phyloP scores from a whole-genome alignment of 2,329 filamentous ascomycete species.

The Fusarium goolgardi region DNA sequence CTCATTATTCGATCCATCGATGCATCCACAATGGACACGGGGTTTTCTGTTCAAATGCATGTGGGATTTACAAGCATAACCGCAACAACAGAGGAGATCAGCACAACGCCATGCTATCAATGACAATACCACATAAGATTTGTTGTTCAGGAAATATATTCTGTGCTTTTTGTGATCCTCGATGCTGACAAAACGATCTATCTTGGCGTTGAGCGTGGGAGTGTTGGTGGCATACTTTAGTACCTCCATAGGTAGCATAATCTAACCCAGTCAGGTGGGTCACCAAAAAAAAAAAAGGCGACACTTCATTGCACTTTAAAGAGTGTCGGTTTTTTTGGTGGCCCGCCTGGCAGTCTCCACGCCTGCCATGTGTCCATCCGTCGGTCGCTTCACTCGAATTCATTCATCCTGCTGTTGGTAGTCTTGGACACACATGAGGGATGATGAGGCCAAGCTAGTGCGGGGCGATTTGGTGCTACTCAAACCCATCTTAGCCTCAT shows the following conservation, averaged over 20 bases:
- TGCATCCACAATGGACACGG: background rate
- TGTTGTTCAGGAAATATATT: background rate
- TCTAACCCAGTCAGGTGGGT: background rate
- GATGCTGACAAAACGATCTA: background rate
- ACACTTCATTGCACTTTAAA: too few relatives aligned
- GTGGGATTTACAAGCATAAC: background rate
- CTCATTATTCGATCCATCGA: constrained; percentile 7
- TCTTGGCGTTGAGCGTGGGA: constrained; percentile 4
- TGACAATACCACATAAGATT: background rate
- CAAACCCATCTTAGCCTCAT: constrained; percentile 26
- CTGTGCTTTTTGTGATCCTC: background rate
- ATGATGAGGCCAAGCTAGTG: constrained; percentile 21
- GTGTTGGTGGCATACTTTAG: constrained; percentile 2
- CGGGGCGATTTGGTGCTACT: constrained; percentile 28
- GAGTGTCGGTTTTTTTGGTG: background rate
- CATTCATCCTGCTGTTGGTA: background rate
- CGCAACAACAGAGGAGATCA: background rate
- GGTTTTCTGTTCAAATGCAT: constrained; percentile 1
- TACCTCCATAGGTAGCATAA: background rate
- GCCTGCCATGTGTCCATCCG: constrained; percentile 12
- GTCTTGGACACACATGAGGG: constrained; percentile 14
- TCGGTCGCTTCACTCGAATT: constrained; percentile 16
- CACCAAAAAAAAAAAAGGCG: background rate
- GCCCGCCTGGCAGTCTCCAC: constrained; percentile 5
- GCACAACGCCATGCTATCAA: background rate